Percentiles rank a stretch among this genome's conserved stretches.
phyloP scores from a whole-genome alignment of 139 green algal species.

The Zygnema circumcarinatum region DNA sequence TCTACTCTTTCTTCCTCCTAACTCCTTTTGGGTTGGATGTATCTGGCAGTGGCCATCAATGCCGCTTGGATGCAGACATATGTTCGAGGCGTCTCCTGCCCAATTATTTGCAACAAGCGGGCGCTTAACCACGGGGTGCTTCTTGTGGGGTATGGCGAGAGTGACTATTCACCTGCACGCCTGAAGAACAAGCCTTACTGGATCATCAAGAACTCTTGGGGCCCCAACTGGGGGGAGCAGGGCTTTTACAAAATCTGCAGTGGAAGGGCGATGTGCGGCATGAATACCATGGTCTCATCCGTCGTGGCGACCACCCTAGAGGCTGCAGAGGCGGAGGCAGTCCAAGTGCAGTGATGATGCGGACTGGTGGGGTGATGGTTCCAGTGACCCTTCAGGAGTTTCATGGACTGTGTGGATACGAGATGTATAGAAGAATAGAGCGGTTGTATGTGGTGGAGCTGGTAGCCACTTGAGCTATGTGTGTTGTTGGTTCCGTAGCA shows the following conservation, averaged over 20 bases:
- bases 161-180: constrained; percentile 53
- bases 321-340: neutral
- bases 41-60: constrained; percentile 73
- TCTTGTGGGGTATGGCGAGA: constrained; percentile 77
- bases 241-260: constrained; percentile 65
- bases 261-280: constrained; percentile 57
- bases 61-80: constrained; percentile 66
- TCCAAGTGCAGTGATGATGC: neutral
- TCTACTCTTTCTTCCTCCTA: too few relatives aligned
- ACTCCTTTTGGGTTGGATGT: too few relatives aligned
- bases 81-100: constrained; percentile 64
- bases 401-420: too few relatives aligned
- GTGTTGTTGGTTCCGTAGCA: too few relatives aligned
- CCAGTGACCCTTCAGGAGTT: too few relatives aligned
- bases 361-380: neutral
- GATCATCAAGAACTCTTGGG: constrained; percentile 71
- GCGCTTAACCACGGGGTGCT: constrained; percentile 80
- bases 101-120: constrained; percentile 63
- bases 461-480: too few relatives aligned
- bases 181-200: constrained; percentile 63
- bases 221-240: constrained; percentile 60
- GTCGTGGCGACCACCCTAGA: constrained; percentile 28
- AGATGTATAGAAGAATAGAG: too few relatives aligned
- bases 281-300: constrained; percentile 63
- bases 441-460: too few relatives aligned